Evolutionary conservation across 2,329 filamentous ascomycete genomes (phyloP).

Genomic region (Cladosporium sphaerospermum): DNA sequence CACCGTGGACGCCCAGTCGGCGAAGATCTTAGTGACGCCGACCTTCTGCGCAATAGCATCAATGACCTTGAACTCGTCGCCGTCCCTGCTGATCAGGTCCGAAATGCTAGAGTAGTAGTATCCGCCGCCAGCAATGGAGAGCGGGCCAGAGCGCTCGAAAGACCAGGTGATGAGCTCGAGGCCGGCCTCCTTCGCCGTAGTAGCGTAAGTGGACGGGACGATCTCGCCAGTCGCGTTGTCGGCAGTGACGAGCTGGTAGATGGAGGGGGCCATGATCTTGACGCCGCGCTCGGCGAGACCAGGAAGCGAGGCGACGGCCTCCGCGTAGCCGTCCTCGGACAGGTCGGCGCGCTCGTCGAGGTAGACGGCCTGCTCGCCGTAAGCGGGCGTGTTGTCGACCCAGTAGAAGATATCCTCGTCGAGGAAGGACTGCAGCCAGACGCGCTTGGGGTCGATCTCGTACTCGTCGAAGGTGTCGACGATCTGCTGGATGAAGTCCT

Average conservation of each 20-base stretch:
- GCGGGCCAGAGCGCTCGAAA: conserved; percentile 59
- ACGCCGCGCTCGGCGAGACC: conserved; percentile 53
- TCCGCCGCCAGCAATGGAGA: conserved; percentile 44
- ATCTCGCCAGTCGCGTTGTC: conserved; percentile 45
- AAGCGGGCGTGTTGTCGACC: conserved; percentile 56
- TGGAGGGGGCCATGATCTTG: conserved; percentile 56
- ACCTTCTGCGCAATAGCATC: conserved; percentile 59
- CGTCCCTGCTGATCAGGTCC: conserved; percentile 54
- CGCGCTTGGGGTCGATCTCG: conserved; percentile 47
- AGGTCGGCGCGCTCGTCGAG: conserved; percentile 57
- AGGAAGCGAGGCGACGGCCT: conserved; percentile 52
- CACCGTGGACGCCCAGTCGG: conserved; percentile 63
- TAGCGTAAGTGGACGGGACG: conserved; percentile 58
- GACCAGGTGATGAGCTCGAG: conserved; percentile 64
- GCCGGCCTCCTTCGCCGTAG: conserved; percentile 53
- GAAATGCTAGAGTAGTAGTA: conserved; percentile 51
- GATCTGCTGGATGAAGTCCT: conserved; percentile 59
- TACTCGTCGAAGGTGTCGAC: conserved; percentile 53
- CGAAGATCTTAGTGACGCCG: conserved; percentile 56
- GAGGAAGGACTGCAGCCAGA: conserved; percentile 62
- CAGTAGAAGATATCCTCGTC: conserved; percentile 53
- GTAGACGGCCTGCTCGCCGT: conserved; percentile 56
- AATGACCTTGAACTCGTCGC: conserved; percentile 60
- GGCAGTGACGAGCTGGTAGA: conserved; percentile 55
- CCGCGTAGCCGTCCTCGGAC: conserved; percentile 43